phyloP scores from a whole-genome alignment of 139 green algal genomes.

The Astrephomene gubernaculifera region DNA sequence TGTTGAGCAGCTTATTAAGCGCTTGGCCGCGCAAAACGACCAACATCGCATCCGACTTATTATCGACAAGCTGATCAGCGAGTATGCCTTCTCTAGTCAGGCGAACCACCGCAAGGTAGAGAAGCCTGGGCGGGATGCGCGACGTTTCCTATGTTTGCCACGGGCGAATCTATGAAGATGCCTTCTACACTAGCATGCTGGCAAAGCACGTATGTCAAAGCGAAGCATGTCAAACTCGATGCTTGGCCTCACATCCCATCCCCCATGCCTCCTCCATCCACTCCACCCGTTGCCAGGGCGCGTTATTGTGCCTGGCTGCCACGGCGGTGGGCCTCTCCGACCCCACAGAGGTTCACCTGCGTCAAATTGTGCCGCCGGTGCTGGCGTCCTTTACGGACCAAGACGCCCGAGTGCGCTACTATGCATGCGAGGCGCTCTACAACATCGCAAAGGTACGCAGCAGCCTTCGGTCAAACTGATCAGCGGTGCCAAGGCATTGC shows the following conservation, averaged over 20 bases:
- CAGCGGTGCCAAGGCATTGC: too few species aligned
- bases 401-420: constrained; percentile 89
- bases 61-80: constrained; percentile 81
- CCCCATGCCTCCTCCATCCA: background rate
- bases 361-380: constrained; percentile 88
- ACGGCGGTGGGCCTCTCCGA: constrained; percentile 88
- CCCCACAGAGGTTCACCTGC: constrained; percentile 68
- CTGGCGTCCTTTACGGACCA: constrained; percentile 87
- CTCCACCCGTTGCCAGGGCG: too few species aligned
- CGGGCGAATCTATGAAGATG: too few species aligned
- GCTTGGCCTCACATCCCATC: background rate
- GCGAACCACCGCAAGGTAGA: constrained; percentile 92
- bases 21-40: constrained; percentile 62
- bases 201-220: too few species aligned
- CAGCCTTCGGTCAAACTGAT: too few species aligned
- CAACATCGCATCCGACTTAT: constrained; percentile 67
- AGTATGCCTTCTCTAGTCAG: constrained; percentile 77
- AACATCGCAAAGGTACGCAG: constrained; percentile 95
- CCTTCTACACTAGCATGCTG: too few species aligned
- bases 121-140: too few species aligned
- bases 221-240: too few species aligned
- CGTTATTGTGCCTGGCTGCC: constrained; percentile 94
- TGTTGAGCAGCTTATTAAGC: constrained; percentile 76
- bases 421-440: constrained; percentile 96
- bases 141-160: background rate